Evolutionary conservation across 1,139 yeast genomes (phyloP).

Genomic region (Hanseniaspora sp.): DNA sequence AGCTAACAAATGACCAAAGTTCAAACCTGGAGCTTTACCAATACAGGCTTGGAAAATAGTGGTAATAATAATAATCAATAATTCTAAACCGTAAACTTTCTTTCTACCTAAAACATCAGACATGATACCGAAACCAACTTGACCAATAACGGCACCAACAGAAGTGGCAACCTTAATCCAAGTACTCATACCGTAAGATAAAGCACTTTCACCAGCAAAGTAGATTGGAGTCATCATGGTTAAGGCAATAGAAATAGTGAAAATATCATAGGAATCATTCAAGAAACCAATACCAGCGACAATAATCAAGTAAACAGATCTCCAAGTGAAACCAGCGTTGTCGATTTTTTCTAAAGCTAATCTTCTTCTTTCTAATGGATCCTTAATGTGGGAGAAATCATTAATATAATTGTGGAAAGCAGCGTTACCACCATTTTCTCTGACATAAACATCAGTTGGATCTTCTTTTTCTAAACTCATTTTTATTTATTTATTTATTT

Average conservation of each 20-base stretch:
- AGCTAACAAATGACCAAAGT: constrained; percentile 60
- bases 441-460: constrained; percentile 23
- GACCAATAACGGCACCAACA: constrained; percentile 91
- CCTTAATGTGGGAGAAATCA: constrained; percentile 73
- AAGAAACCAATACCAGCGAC: constrained; percentile 93
- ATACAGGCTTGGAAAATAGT: constrained; percentile 64
- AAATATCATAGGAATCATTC: constrained; percentile 86
- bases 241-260: constrained; percentile 73
- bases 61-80: constrained; percentile 72
- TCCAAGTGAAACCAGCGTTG: constrained; percentile 76
- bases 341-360: constrained; percentile 82
- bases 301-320: constrained; percentile 72
- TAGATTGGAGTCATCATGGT: constrained; percentile 59
- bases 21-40: constrained; percentile 59
- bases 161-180: constrained; percentile 79
- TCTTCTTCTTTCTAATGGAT: constrained; percentile 82
- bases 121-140: constrained; percentile 69
- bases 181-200: constrained; percentile 60
- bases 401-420: constrained; percentile 81
- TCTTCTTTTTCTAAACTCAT: constrained; percentile 23
- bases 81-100: constrained; percentile 75
- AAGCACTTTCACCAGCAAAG: constrained; percentile 49
- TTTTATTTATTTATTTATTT: background rate
- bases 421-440: constrained; percentile 68
- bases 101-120: constrained; percentile 86